Evolutionary conservation across 139 green algal species (phyloP).

Genomic region (Chlorella sp.): DNA sequence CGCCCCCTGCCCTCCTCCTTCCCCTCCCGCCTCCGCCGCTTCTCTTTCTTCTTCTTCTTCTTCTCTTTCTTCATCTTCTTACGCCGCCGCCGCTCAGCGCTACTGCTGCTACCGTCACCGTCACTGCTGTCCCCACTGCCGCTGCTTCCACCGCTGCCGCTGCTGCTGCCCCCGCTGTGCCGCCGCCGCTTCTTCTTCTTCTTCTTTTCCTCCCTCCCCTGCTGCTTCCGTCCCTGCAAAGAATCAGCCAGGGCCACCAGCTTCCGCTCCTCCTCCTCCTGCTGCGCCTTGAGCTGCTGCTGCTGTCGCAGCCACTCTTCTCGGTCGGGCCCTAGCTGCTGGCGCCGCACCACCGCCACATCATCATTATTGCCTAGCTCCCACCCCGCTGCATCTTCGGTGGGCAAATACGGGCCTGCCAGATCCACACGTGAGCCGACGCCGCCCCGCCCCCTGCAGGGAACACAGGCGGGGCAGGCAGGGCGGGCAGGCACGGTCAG

Average conservation of each 20-base stretch:
- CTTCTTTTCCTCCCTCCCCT: background rate
- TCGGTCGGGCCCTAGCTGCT: constrained; percentile 31
- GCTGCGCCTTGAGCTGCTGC: background rate
- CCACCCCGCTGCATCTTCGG: background rate
- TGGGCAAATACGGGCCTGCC: constrained; percentile 39
- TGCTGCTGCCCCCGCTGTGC: background rate
- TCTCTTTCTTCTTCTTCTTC: constrained; percentile 26
- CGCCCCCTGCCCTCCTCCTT: background rate
- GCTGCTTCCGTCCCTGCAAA: constrained; percentile 1
- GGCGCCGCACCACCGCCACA: constrained; percentile 23
- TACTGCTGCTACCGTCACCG: background rate
- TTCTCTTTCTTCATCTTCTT: constrained; percentile 13
- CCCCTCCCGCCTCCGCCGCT: background rate
- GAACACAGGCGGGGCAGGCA: background rate
- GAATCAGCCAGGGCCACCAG: background rate
- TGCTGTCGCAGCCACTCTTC: constrained; percentile 42
- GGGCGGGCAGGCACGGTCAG: background rate
- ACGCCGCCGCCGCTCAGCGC: background rate
- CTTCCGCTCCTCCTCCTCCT: background rate
- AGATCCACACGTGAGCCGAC: constrained; percentile 44
- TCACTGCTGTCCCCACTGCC: background rate
- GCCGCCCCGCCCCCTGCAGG: constrained; percentile 41
- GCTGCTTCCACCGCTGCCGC: background rate
- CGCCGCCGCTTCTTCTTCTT: background rate
- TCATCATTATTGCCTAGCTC: constrained; percentile 34